Evolutionary conservation across 139 green algal genomes (phyloP).

Genomic region (Picochlorum sp.): DNA sequence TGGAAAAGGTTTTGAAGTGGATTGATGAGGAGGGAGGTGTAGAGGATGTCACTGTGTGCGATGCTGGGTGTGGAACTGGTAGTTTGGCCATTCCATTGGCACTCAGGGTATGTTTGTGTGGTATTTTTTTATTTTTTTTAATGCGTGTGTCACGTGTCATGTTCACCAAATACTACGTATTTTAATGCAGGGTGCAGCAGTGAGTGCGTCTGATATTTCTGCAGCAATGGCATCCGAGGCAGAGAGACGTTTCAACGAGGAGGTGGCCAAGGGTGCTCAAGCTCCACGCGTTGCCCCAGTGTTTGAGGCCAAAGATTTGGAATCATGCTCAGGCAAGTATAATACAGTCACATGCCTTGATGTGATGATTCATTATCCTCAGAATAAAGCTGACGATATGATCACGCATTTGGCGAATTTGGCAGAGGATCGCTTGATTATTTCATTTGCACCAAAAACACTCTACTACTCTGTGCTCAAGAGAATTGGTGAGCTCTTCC

Average conservation of each 20-base stretch:
- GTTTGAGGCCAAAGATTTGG: conserved; percentile 86
- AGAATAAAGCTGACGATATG: conserved; percentile 92
- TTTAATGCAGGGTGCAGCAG: conserved; percentile 45
- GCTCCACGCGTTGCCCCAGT: conserved; percentile 41
- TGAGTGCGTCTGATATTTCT: conserved; percentile 88
- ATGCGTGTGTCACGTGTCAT: too few species aligned
- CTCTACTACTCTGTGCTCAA: conserved; percentile 69
- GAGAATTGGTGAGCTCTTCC: conserved; percentile 96
- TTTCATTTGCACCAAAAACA: conserved; percentile 94
- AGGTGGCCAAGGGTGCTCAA: conserved; percentile 30
- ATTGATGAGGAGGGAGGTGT: conserved; percentile 71
- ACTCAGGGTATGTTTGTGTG: conserved; percentile 25
- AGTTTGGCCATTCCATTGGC: conserved; percentile 73
- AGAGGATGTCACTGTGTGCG: conserved; percentile 67
- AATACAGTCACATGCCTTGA: conserved; percentile 95
- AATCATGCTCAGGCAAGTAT: conserved; percentile 74
- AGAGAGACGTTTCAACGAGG: conserved; percentile 39
- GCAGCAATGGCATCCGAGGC: conserved; percentile 67
- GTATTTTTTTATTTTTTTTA: too few species aligned
- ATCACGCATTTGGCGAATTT: conserved; percentile 83
- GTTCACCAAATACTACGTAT: background rate
- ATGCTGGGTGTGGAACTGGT: conserved; percentile 91
- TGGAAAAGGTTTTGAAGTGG: conserved; percentile 95
- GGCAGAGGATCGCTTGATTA: conserved; percentile 76
- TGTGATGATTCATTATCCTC: conserved; percentile 99